phyloP scores from a whole-genome alignment of 805 yeast species.

The Myxozyma monticola region DNA sequence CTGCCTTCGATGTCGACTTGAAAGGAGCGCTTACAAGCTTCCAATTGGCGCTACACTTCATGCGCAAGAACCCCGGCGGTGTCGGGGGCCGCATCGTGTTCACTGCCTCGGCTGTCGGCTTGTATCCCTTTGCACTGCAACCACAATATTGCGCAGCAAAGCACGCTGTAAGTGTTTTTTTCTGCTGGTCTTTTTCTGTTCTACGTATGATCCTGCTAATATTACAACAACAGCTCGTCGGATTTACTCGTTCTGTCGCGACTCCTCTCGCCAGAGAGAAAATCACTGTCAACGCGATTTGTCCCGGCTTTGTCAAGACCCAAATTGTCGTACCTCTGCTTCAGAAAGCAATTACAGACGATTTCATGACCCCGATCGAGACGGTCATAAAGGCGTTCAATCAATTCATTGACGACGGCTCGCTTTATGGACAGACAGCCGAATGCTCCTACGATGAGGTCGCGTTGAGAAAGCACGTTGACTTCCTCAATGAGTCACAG shows the following conservation, averaged over 20 bases:
- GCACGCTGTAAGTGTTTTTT: neutral
- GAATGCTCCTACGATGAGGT: slow-evolving; percentile 2
- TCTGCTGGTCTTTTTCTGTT: neutral
- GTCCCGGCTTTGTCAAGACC: slow-evolving; percentile 2
- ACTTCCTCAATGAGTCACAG: neutral
- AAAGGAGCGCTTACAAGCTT: neutral
- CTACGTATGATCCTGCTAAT: neutral
- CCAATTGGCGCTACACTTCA: neutral
- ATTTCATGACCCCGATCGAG: slow-evolving; percentile 1
- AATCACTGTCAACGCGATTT: slow-evolving; percentile 1
- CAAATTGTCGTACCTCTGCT: neutral
- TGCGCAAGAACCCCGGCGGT: neutral
- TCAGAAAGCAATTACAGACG: neutral
- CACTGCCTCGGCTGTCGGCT: slow-evolving; percentile 3
- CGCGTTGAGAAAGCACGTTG: neutral
- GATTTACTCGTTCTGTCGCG: slow-evolving; percentile 5
- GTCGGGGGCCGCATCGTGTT: slow-evolving; percentile 1
- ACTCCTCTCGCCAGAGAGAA: neutral
- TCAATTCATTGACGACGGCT: neutral
- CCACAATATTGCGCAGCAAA: slow-evolving; percentile 7
- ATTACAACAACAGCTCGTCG: neutral
- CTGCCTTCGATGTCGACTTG: slow-evolving; percentile 1
- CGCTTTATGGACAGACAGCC: neutral
- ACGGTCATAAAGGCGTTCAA: slow-evolving; percentile 1
- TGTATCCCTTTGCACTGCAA: slow-evolving; percentile 1